A percentile compares a stretch with the other conserved stretches of the same genome.
phyloP scores from a whole-genome alignment of 768 basidiomycete species.

The Naganishia antarctica region DNA sequence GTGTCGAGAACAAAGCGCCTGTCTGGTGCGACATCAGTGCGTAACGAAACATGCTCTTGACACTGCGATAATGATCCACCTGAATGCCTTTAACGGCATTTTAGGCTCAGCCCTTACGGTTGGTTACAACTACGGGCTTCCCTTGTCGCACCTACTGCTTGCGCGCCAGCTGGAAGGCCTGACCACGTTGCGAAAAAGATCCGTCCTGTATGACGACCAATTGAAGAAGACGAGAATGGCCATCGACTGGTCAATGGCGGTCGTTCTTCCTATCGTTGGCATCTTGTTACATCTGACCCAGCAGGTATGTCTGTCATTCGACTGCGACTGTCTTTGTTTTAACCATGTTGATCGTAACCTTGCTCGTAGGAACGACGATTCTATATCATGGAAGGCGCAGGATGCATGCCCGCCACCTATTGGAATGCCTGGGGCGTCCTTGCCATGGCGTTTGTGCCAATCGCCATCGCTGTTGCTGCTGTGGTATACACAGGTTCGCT shows the following conservation, averaged over 20 bases:
- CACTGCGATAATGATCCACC: neutral
- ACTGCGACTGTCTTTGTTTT: neutral
- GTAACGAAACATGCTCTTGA: too few species aligned
- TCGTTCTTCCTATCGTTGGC: constrained; percentile 37
- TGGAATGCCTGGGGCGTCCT: constrained; percentile 47
- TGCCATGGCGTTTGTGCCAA: constrained; percentile 37
- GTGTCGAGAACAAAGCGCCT: constrained; percentile 34
- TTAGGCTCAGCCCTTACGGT: constrained; percentile 31
- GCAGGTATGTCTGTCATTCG: constrained; percentile 20
- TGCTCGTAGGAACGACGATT: constrained; percentile 41
- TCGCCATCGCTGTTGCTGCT: constrained; percentile 26
- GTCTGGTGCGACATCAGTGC: constrained; percentile 34
- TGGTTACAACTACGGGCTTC: constrained; percentile 47
- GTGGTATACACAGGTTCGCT: constrained; percentile 40
- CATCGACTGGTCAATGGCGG: constrained; percentile 36
- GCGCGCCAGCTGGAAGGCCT: constrained; percentile 44
- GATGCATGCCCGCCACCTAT: constrained; percentile 40
- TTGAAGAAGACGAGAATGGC: constrained; percentile 32
- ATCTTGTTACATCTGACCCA: constrained; percentile 40
- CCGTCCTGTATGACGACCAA: constrained; percentile 39
- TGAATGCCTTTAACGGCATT: neutral
- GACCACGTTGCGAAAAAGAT: constrained; percentile 40
- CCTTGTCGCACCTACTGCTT: constrained; percentile 42
- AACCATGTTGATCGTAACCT: too few species aligned
- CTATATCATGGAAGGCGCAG: constrained; percentile 40